Evolutionary conservation across 2,329 filamentous ascomycete species (phyloP).

Genomic region (Fusarium humuli): DNA sequence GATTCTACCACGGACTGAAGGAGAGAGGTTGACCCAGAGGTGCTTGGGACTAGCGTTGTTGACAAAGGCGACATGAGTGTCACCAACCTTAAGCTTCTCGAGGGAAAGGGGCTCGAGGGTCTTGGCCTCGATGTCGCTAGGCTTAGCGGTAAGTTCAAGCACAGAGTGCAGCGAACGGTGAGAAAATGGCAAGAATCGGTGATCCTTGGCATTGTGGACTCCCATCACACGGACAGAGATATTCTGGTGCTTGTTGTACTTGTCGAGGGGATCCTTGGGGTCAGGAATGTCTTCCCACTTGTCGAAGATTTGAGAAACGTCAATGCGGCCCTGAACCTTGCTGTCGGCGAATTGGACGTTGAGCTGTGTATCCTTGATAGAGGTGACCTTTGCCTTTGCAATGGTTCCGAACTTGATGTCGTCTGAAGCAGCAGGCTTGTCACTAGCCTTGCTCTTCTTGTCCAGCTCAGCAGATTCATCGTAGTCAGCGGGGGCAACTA

Average conservation of each 20-base stretch:
- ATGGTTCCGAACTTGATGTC: constrained; percentile 80
- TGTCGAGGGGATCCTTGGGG: constrained; percentile 79
- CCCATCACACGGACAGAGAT: constrained; percentile 83
- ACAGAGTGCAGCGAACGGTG: constrained; percentile 86
- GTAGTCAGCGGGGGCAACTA: constrained; percentile 63
- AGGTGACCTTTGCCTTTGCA: constrained; percentile 81
- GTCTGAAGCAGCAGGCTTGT: constrained; percentile 61
- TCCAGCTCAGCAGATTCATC: constrained; percentile 58
- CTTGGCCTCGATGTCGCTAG: constrained; percentile 68
- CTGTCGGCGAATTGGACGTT: constrained; percentile 86
- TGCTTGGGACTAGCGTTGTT: constrained; percentile 87
- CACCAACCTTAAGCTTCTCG: constrained; percentile 77
- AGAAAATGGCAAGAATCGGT: constrained; percentile 90
- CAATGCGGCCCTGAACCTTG: constrained; percentile 85
- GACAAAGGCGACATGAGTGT: constrained; percentile 82
- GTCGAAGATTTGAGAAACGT: constrained; percentile 91
- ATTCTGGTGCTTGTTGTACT: constrained; percentile 77
- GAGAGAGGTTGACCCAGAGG: constrained; percentile 91
- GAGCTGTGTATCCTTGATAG: constrained; percentile 89
- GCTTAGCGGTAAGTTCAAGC: constrained; percentile 87
- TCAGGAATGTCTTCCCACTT: constrained; percentile 87
- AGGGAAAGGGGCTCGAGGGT: constrained; percentile 69
- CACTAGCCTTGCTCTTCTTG: constrained; percentile 52
- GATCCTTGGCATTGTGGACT: constrained; percentile 88
- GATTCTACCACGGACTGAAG: constrained; percentile 86